These are phyloP conservation scores for Leccinellum luteum DNA, from an alignment of 768 basidiomycete genomes.

Conservation along the genomic window DNA sequence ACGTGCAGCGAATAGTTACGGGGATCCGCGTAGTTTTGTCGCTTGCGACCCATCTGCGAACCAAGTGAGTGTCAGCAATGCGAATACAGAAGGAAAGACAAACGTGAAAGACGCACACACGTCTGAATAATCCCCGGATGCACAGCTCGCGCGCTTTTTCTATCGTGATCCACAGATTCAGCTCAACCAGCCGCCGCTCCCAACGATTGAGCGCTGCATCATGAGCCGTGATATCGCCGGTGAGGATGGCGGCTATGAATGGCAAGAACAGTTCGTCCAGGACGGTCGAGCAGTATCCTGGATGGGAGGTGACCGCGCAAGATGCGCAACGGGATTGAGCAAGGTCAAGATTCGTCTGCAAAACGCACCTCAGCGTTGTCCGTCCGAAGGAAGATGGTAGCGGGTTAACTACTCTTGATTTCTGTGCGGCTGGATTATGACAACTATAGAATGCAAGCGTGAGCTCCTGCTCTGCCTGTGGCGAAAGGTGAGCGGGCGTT, in stretches of 20 bases:
- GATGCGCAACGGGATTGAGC: constrained; percentile 86
- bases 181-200: constrained; percentile 76
- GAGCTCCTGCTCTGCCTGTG: constrained; percentile 80
- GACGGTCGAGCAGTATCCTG: constrained; percentile 58
- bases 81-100: not conserved
- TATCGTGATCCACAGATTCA: constrained; percentile 49
- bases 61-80: not conserved
- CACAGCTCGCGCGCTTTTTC: no score
- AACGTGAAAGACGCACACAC: no score
- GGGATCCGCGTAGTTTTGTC: no score
- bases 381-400: not conserved
- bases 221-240: constrained; percentile 75
- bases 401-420: constrained; percentile 74
- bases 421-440: constrained; percentile 56
- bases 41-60: no score
- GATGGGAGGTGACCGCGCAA: constrained; percentile 87
- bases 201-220: constrained; percentile 71
- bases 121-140: no score
- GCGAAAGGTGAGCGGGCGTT: constrained; percentile 1
- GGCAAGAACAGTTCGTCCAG: constrained; percentile 73
- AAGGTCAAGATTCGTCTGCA: constrained; percentile 84
- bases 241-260: constrained; percentile 75
- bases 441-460: constrained; percentile 86
- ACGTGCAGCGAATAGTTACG: no score
- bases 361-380: not conserved